These are phyloP conservation scores for Phytopythium delawarense DNA, from an alignment of 352 stramenopile species.

Conservation along the genomic window DNA sequence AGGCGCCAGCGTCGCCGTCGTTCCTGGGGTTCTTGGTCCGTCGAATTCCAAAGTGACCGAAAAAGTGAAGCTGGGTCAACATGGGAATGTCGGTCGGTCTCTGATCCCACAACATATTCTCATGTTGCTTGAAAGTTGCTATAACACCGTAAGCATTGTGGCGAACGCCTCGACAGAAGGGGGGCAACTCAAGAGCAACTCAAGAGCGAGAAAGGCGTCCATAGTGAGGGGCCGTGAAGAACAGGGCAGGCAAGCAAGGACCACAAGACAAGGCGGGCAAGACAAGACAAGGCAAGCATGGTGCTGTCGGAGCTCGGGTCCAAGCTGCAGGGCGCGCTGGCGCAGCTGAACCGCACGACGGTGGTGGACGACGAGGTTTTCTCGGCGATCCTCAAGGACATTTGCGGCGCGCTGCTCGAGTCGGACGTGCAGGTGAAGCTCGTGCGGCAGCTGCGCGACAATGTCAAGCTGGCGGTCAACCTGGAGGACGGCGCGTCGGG, in stretches of 20 bases:
- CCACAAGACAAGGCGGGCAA: not conserved
- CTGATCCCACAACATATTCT: not conserved
- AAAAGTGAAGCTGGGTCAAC: not conserved
- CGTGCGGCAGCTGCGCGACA: conserved; percentile 86
- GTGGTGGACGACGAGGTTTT: conserved; percentile 90
- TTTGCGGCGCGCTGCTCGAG: conserved; percentile 87
- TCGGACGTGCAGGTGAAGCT: conserved; percentile 89
- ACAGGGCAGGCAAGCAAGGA: no score
- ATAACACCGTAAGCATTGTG: not conserved
- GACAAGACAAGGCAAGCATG: conserved; percentile 34
- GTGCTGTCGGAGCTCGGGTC: conserved; percentile 87
- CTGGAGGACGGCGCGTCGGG: conserved; percentile 74
- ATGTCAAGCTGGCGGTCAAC: conserved; percentile 86
- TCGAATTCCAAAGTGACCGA: no score
- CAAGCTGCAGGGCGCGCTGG: conserved; percentile 83
- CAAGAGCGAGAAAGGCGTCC: no score
- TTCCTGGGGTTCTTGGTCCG: not conserved
- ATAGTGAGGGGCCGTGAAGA: no score
- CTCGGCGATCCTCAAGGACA: conserved; percentile 89
- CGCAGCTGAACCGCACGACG: conserved; percentile 84
- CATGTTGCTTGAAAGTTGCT: not conserved
- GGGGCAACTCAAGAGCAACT: no score
- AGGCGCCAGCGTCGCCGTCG: conserved; percentile 1
- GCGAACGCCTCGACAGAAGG: no score
- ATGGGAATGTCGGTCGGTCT: not conserved